Conservation (phyloP, 164 flowering plant genomes). For the Sextonia rubra region DNA sequence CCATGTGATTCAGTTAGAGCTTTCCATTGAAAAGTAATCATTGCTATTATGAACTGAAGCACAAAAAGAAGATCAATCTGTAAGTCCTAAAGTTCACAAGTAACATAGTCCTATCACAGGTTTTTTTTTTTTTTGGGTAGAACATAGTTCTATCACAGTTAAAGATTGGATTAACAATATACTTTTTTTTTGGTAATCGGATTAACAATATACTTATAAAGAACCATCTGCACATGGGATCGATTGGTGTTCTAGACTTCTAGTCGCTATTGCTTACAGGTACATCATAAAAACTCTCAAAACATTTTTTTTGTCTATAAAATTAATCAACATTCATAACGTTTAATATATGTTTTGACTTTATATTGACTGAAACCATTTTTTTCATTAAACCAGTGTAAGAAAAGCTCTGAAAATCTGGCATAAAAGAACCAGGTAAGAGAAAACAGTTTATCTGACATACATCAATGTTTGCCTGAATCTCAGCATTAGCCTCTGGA, state of each 20-base stretch:
- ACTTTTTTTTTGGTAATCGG: too few relatives aligned
- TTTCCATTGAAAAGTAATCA: neutral
- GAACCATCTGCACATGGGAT: too few relatives aligned
- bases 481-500: constrained; percentile 87
- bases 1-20: neutral
- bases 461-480: constrained; percentile 84
- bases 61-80: too few relatives aligned
- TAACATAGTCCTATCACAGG: too few relatives aligned
- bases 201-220: too few relatives aligned
- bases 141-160: too few relatives aligned
- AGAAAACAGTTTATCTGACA: constrained; percentile 24
- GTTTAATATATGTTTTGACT: neutral
- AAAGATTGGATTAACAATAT: too few relatives aligned
- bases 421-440: neutral
- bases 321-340: neutral
- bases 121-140: too few relatives aligned
- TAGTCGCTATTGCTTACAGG: neutral
- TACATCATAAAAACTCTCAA: neutral
- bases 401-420: too few relatives aligned
- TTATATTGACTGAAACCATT: neutral
- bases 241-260: neutral
- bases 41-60: too few relatives aligned
- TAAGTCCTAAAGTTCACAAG: too few relatives aligned
- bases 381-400: neutral
- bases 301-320: neutral